Evolutionary conservation across 768 basidiomycete species (phyloP), one percentile per base, ranked within the genome.

Genomic region (Paxillus ammoniavirescens): DNA sequence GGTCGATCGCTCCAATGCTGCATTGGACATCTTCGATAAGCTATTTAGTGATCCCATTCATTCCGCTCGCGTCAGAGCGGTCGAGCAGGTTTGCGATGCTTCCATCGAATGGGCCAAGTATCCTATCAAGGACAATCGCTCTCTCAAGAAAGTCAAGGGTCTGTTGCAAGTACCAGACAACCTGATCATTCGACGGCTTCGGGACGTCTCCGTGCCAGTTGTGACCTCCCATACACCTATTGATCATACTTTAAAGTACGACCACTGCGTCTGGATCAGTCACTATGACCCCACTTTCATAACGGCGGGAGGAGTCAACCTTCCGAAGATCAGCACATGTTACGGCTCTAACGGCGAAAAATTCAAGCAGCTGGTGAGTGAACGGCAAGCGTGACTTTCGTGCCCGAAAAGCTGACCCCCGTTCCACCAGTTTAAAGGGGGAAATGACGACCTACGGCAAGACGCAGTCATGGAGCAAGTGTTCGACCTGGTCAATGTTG

Each of bases 391-490:
- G 5, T 14, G 21, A n/a, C 7, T 40, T 26, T 35, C n/a, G 7
- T 43, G n/a, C 3, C 28, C 17, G 17, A 23, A 21, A 21, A 30
- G 38, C 33, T 61, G 18, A 58, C 33, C 15, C 10, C 33, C 12
- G 17, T 28, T 2, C n/a, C 44, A 61, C 42, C 56, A 96, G 93
- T 95, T 93, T 73, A 98, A 99, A 68, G 93, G 93, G 4, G 89
- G 89, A 8, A 77, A 83, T 9, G 97, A 99, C 61, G 97, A 99
- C 63, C 68, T 97, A 43, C 86, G 97, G 38, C 97, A 99, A 70
- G 97, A 99, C 65, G 95, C 95, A 1, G 93, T 98, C 49, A 98
- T 99, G 95, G 93, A 98, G 64, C 97, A 99, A 70, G 93, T 97
- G 2, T 99, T 99, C 63, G 83, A 83, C 17, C 77, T 98, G 17